Evolutionary conservation across 345 rosid species (phyloP), one percentile per base, ranked within the genome.

Genomic region (Lepidium didymum): DNA sequence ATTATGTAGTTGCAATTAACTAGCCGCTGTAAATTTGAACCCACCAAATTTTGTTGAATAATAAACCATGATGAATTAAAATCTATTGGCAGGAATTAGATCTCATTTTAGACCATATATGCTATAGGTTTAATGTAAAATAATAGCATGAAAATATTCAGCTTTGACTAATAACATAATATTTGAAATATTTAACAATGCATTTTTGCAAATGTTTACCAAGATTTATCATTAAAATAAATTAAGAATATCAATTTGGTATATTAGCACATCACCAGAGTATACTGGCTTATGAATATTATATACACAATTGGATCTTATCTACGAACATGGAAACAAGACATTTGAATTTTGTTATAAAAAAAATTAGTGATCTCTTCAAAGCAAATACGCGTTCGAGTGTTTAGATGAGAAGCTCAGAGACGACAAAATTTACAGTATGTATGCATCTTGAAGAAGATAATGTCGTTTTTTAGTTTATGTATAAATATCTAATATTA

Each of bases 361-460:
- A 41, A 31, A 41, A 4, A 41, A 41, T 21, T 31, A 49, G 46
- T 36, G 36, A n/a, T 62, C 13, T 18, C 16, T 37, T n/a, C 35
- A 41, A 25, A 33, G 55, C 34, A 62, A 43, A 70, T 62, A 33
- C 68, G 68, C 75, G 62, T 70, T 51, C 14, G 13, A 51, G 29
- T 18, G 44, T 45, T 45, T n/a, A 62, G 10, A 33, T 62, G 62
- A 43, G 6, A 71, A 53, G 8, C 47, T 45, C 6, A 13, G 27
- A 27, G 50, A 38, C 43, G 62, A 62, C 68, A 62, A 62, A 62
- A 29, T 23, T n/a, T 14, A 43, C 34, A 36, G 75, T 70, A 53
- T 36, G 23, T 44, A 71, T 53, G 49, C 64, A 71, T 55, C 64
- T 55, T 45, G n/a, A n/a, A n/a, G 16, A 16, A 63, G 75, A 71